Evolutionary conservation across 1,139 yeast genomes (phyloP).

Genomic region (Suhomyces wounanorum): DNA sequence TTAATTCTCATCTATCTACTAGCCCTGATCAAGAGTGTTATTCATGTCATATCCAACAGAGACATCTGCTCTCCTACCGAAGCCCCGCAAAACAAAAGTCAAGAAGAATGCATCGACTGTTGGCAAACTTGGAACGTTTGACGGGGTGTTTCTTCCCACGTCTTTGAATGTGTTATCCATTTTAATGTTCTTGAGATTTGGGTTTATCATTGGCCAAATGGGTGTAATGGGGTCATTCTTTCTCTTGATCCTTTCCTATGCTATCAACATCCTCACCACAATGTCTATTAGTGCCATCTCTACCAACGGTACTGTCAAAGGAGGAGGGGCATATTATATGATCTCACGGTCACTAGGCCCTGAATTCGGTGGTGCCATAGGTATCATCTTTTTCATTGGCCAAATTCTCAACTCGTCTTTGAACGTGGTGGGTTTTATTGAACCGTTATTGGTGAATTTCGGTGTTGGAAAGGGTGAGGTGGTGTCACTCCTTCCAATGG

Average conservation of each 20-base stretch:
- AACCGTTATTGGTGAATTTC: conserved; percentile 70
- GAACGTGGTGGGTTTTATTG: conserved; percentile 79
- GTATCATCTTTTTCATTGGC: conserved; percentile 73
- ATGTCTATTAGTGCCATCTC: conserved; percentile 77
- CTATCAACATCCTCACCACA: conserved; percentile 68
- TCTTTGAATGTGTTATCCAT: conserved; percentile 76
- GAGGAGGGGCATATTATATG: conserved; percentile 87
- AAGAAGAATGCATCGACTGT: conserved; percentile 7
- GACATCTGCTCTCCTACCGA: conserved; percentile 13
- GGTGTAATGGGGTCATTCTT: conserved; percentile 66
- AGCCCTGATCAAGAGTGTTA: background rate
- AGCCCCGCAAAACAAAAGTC: conserved; percentile 5
- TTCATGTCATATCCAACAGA: conserved; percentile 11
- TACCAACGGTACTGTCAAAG: conserved; percentile 79
- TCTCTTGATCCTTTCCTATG: conserved; percentile 59
- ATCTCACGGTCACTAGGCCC: conserved; percentile 78
- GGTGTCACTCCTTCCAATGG: conserved; percentile 49
- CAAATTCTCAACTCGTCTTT: conserved; percentile 74
- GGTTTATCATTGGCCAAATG: conserved; percentile 78
- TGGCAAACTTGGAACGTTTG: conserved; percentile 65
- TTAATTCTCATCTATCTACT: background rate
- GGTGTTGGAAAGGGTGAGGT: conserved; percentile 61
- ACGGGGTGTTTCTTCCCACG: conserved; percentile 80
- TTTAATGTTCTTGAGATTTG: conserved; percentile 77
- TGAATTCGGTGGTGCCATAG: conserved; percentile 84